These are phyloP conservation scores for Leccinum variicolor DNA, from an alignment of 768 basidiomycete genomes.

Conservation along the genomic window DNA sequence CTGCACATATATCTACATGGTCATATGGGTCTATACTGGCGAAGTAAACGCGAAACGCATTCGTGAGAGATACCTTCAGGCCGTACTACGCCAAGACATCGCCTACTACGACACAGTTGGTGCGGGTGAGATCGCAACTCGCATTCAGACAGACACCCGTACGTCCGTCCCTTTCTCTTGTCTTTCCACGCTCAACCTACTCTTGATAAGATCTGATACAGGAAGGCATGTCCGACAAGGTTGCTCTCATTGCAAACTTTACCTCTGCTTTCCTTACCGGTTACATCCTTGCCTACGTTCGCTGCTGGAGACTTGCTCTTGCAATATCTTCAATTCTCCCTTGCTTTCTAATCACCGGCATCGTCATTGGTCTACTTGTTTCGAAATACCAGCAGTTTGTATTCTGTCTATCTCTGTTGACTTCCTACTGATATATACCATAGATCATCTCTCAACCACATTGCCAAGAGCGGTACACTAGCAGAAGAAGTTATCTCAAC, in stretches of 20 bases:
- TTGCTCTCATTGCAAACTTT: too few relatives aligned
- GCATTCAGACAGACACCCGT: background rate
- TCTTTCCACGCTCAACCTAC: background rate
- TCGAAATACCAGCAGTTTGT: too few relatives aligned
- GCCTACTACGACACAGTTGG: background rate
- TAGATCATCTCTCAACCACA: background rate
- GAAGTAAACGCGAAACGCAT: background rate
- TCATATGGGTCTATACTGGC: background rate
- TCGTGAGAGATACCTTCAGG: background rate
- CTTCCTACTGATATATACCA: too few relatives aligned
- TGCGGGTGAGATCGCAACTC: background rate
- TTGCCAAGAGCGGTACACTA: background rate
- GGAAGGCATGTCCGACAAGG: too few relatives aligned
- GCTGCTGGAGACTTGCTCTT: too few relatives aligned
- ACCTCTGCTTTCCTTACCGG: too few relatives aligned
- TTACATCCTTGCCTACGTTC: too few relatives aligned
- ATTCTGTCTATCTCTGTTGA: too few relatives aligned
- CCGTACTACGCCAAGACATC: background rate
- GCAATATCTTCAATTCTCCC: too few relatives aligned
- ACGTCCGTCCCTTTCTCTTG: background rate
- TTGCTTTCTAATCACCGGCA: too few relatives aligned
- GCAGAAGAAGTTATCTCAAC: background rate
- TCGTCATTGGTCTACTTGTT: too few relatives aligned
- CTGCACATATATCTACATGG: background rate
- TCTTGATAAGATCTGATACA: too few relatives aligned